These are phyloP conservation scores for Chlorella sp. DNA, from an alignment of 139 green algal species.

Conservation along the genomic window DNA sequence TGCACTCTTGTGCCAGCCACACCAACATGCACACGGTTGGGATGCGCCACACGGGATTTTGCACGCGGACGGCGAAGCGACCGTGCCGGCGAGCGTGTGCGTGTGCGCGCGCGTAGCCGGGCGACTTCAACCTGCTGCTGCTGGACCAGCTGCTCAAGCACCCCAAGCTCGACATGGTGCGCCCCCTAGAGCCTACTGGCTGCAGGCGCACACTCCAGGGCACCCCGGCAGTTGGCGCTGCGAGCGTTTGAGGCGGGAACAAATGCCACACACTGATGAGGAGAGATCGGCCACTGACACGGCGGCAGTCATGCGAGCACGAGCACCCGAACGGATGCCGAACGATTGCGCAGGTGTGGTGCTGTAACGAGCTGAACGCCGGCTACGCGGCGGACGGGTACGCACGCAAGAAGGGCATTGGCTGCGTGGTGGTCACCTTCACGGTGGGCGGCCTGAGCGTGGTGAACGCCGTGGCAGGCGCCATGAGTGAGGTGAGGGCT, in stretches of 20 bases:
- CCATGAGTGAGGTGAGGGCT: background rate
- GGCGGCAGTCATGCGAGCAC: too few relatives aligned
- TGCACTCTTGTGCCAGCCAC: background rate
- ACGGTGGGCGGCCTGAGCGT: slow-evolving; percentile 55
- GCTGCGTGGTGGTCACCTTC: slow-evolving; percentile 65
- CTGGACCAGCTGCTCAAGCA: slow-evolving; percentile 54
- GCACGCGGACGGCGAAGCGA: background rate
- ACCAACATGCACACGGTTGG: background rate
- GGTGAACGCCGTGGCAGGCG: background rate
- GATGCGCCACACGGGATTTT: too few relatives aligned
- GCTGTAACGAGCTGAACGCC: slow-evolving; percentile 85
- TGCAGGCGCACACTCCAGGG: background rate
- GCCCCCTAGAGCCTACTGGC: background rate
- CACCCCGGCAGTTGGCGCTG: too few relatives aligned
- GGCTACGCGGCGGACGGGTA: slow-evolving; percentile 84
- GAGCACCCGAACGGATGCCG: too few relatives aligned
- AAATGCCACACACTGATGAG: background rate
- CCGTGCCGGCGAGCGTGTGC: background rate
- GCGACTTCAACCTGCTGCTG: slow-evolving; percentile 61
- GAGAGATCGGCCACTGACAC: background rate
- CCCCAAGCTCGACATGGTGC: slow-evolving; percentile 34
- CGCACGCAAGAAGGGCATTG: slow-evolving; percentile 54
- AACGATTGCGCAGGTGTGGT: slow-evolving; percentile 18
- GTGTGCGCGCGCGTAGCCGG: slow-evolving; percentile 12
- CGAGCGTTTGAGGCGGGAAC: background rate